Evolutionary conservation across 2,329 filamentous ascomycete genomes (phyloP).

Genomic region (Hypoxylon sp.): DNA sequence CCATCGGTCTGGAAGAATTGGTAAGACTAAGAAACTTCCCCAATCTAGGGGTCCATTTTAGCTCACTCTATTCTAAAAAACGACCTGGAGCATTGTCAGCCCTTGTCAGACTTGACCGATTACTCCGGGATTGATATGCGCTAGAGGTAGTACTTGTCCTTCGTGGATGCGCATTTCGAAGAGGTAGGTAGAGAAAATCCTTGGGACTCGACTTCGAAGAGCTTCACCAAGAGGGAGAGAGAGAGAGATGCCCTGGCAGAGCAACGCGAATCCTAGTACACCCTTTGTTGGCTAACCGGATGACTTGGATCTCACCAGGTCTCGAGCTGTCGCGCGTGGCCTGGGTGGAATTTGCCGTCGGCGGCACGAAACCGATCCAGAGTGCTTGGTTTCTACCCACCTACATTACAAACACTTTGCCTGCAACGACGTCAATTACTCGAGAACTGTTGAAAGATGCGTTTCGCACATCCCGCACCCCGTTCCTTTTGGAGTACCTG

Average conservation of each 20-base stretch:
- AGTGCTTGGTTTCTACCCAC: neutral
- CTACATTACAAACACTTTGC: neutral
- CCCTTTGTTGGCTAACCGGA: constrained; percentile 25
- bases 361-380: constrained; percentile 8
- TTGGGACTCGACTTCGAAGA: constrained; percentile 7
- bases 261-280: constrained; percentile 9
- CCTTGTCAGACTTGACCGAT: neutral
- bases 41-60: constrained; percentile 17
- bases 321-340: constrained; percentile 12
- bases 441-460: neutral
- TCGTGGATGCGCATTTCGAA: too few species aligned
- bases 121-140: neutral
- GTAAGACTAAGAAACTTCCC: constrained; percentile 4
- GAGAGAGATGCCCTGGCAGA: neutral
- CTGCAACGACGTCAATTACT: constrained; percentile 2
- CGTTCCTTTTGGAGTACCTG: neutral
- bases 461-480: neutral
- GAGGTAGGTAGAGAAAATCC: neutral
- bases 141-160: neutral
- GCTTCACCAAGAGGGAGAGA: neutral
- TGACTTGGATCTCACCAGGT: constrained; percentile 10
- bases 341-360: constrained; percentile 28
- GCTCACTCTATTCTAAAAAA: neutral
- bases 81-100: neutral
- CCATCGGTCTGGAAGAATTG: neutral